Percentiles rank a stretch among this genome's conserved stretches.
phyloP scores from a whole-genome alignment of 1,284 basidiomycete genomes.

The Xerocomus minutiporus region DNA sequence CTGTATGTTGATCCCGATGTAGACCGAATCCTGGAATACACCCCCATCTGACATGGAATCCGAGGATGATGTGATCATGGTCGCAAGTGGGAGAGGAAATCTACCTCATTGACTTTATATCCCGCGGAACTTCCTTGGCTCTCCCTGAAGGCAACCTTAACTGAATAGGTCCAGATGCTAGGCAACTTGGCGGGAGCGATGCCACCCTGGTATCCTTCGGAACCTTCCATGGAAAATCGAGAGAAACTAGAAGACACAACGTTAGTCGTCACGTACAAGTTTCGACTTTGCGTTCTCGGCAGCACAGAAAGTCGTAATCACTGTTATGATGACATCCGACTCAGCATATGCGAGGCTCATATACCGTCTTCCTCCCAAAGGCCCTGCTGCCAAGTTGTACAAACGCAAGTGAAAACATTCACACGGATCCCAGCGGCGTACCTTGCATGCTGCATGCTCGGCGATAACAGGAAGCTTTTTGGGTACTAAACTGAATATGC shows the following conservation, averaged over 20 bases:
- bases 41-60: background rate
- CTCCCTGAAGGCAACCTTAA: background rate
- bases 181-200: background rate
- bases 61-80: background rate
- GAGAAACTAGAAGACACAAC: background rate
- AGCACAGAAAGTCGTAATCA: background rate
- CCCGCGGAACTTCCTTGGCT: background rate
- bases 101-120: background rate
- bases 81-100: background rate
- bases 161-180: background rate
- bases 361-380: background rate
- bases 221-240: background rate
- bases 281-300: background rate
- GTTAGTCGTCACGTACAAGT: background rate
- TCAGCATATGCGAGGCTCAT: background rate
- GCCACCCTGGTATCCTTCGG: background rate
- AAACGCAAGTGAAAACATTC: background rate
- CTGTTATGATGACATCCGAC: background rate
- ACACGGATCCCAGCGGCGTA: background rate
- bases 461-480: background rate
- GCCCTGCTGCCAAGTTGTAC: background rate
- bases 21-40: background rate
- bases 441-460: background rate
- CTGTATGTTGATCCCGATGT: conserved; percentile 11
- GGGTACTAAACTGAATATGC: background rate